Conservation (phyloP, 208 protist genomes). For the Leishmania guyanensis region DNA sequence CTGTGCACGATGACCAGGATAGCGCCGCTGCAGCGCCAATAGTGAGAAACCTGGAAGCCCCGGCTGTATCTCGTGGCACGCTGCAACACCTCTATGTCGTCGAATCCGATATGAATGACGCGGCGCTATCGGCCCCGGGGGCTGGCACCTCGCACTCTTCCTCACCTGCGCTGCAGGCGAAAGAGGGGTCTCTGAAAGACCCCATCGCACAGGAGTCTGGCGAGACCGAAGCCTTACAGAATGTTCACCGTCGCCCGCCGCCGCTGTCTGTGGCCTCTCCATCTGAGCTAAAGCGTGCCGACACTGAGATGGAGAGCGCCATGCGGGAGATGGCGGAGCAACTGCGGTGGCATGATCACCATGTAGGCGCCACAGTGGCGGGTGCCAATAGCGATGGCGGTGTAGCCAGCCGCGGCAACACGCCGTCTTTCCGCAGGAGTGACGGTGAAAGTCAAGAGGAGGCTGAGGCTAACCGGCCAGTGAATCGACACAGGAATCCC, state of each 20-base stretch:
- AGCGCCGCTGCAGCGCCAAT: background rate
- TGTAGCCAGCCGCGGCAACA: background rate
- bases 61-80: background rate
- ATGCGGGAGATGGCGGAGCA: conserved; percentile 21
- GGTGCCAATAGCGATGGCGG: conserved; percentile 1
- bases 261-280: background rate
- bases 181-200: background rate
- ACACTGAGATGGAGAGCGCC: conserved; percentile 17
- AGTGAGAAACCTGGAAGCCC: background rate
- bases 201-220: background rate
- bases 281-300: background rate
- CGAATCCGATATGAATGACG: background rate
- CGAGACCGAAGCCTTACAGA: background rate
- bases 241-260: conserved; percentile 10
- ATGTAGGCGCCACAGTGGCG: background rate
- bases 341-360: conserved; percentile 1
- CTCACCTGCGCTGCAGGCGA: background rate
- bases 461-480: background rate
- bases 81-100: background rate
- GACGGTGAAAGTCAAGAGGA: background rate
- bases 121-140: background rate
- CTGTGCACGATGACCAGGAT: background rate
- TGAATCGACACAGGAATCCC: background rate
- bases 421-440: background rate
- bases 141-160: background rate